Base-by-base conservation (phyloP, 257 asterid species). In the Primulina tabacum region DNA sequence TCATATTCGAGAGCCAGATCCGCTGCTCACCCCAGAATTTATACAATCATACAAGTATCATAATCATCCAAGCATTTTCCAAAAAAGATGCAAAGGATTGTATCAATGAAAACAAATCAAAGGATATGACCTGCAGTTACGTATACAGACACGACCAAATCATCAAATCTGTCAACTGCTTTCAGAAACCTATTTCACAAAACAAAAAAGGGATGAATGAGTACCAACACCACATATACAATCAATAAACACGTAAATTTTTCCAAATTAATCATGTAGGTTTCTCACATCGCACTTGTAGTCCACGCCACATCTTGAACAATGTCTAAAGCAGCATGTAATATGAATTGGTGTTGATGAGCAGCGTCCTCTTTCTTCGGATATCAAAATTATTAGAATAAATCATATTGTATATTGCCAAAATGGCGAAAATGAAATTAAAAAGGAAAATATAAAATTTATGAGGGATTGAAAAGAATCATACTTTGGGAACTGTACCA, bases 121-220 rank as follows among this genome's bases (percentile, higher is more conserved):
- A 94, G 97, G 97, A 94, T 94, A 94, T 94, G 99, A 83, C 99
- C 99, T 59, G 97, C 97, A 75, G 96, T 91, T 64, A 94, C 97
- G 65, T 91, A 88, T 7, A 94, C 96, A 3, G 97, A 91, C n/a
- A 91, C 99, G 81, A 85, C 92, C 86, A 91, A 76, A 81, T 91
- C 99, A 62, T 89, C 87, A 81, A 94, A 94, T 76, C 97, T 80
- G 76, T 94, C 97, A 6, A 90, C 84, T 68, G 82, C 86, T 78
- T 87, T 94, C 52, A 86, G 81, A 74, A 91, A 89, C 99, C 97
- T 94, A 92, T 70, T 73, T 38, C 57, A 52, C 29, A 37, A 64
- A 73, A 62, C 60, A 71, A 58, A 57, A 55, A 24, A 62, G 18
- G 74, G 26, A 65, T 38, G 60, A 50, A 64, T 73, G 66, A 70